A percentile compares a stretch with the other conserved stretches of the same genome.
These are phyloP conservation scores for Quercus phellos DNA, from an alignment of 331 rosid genomes.

Conservation along the genomic window DNA sequence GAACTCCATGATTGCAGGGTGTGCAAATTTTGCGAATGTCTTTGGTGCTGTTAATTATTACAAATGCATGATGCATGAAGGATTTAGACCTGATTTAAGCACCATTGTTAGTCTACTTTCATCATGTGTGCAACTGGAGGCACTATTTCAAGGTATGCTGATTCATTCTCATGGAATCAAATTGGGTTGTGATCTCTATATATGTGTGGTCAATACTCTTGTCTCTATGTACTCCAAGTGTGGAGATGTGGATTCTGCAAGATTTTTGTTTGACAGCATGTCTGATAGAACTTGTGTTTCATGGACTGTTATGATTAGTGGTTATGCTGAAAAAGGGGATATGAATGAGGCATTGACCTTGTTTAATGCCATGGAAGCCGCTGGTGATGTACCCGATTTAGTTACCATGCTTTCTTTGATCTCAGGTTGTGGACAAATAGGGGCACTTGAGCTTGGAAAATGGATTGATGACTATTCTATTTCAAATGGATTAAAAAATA, in stretches of 20 bases:
- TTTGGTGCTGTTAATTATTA: constrained; percentile 31
- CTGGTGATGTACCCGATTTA: constrained; percentile 39
- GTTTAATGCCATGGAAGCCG: constrained; percentile 45
- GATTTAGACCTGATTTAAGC: constrained; percentile 41
- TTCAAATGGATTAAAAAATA: constrained; percentile 38
- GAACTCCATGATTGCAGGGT: constrained; percentile 56
- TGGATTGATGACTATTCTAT: constrained; percentile 41
- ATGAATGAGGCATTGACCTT: constrained; percentile 40
- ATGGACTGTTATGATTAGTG: constrained; percentile 56
- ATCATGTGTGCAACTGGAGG: constrained; percentile 34
- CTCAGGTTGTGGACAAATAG: constrained; percentile 48
- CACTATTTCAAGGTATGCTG: constrained; percentile 36
- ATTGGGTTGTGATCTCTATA: constrained; percentile 49
- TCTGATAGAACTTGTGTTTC: constrained; percentile 44
- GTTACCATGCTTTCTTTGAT: constrained; percentile 50
- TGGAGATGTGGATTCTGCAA: constrained; percentile 43
- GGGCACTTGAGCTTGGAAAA: constrained; percentile 46
- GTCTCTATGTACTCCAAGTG: constrained; percentile 59
- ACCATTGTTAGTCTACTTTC: constrained; percentile 47
- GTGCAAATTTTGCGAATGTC: constrained; percentile 35
- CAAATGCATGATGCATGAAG: constrained; percentile 35
- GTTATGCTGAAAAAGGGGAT: constrained; percentile 46
- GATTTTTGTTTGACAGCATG: constrained; percentile 41
- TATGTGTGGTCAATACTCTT: constrained; percentile 44
- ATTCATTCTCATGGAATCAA: constrained; percentile 48